Conservation (phyloP, 2,329 filamentous ascomycete species). For the Saccharata proteae region DNA sequence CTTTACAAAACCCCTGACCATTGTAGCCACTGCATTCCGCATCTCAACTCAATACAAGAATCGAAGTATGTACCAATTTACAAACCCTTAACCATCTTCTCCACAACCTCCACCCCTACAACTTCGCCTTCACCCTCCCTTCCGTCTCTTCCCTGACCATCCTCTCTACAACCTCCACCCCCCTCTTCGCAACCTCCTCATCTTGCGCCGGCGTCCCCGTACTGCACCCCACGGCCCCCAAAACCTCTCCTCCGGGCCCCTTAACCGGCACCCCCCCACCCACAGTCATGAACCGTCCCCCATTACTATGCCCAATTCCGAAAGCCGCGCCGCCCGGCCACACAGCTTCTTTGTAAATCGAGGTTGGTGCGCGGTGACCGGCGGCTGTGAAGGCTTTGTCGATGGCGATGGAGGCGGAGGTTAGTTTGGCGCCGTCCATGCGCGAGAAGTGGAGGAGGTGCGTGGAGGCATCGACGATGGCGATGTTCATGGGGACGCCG, state of each 20-base stretch:
- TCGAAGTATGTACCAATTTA: too few relatives aligned
- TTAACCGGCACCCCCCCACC: conserved; percentile 42
- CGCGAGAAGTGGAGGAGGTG: conserved; percentile 36
- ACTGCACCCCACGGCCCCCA: conserved; percentile 43
- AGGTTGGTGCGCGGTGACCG: conserved; percentile 40
- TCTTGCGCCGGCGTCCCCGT: conserved; percentile 44
- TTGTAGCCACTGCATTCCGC: too few relatives aligned
- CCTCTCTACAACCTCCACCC: conserved; percentile 36
- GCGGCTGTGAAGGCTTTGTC: conserved; percentile 49
- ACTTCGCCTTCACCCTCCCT: conserved; percentile 25
- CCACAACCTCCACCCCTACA: too few relatives aligned
- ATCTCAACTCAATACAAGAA: too few relatives aligned
- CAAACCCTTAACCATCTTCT: too few relatives aligned
- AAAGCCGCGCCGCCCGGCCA: conserved; percentile 41
- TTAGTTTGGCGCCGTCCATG: conserved; percentile 38
- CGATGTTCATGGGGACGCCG: conserved; percentile 36
- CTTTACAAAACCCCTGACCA: too few relatives aligned
- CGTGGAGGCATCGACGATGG: conserved; percentile 33
- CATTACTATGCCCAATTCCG: conserved; percentile 41
- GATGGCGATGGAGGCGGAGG: conserved; percentile 51
- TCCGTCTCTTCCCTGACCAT: conserved; percentile 25
- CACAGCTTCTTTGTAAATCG: conserved; percentile 41
- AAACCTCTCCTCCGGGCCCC: conserved; percentile 33
- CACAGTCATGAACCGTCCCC: conserved; percentile 41
- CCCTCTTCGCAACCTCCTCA: conserved; percentile 39